A percentile compares a stretch with the other conserved stretches of the same genome.
These are phyloP conservation scores for Aristolochia fimbriata DNA, from an alignment of 164 flowering plant species.

Conservation along the genomic window DNA sequence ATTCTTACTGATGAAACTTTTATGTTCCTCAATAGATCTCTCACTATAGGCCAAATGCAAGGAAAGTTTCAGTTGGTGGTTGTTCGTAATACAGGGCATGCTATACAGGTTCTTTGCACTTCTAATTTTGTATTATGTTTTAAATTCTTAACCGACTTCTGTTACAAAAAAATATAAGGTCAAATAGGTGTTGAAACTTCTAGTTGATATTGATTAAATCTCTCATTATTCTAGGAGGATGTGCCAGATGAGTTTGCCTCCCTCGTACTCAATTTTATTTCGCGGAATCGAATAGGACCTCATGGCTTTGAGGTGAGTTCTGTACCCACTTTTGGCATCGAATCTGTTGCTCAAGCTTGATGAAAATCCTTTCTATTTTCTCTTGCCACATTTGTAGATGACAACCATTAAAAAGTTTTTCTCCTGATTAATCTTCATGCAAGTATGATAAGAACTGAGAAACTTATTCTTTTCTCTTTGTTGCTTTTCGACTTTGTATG, in stretches of 20 bases:
- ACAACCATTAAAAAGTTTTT: too few relatives aligned
- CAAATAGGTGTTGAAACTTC: neutral
- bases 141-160: neutral
- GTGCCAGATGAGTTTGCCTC: slow-evolving; percentile 81
- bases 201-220: neutral
- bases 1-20: neutral
- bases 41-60: slow-evolving; percentile 99
- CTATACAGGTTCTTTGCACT: slow-evolving; percentile 64
- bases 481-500: too few relatives aligned
- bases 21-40: slow-evolving; percentile 37
- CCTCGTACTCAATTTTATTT: slow-evolving; percentile 58
- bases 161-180: neutral
- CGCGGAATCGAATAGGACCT: slow-evolving; percentile 89
- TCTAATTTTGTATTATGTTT: neutral
- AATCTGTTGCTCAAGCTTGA: too few relatives aligned
- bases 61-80: slow-evolving; percentile 97
- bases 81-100: slow-evolving; percentile 89
- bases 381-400: too few relatives aligned
- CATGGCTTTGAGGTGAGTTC: slow-evolving; percentile 74
- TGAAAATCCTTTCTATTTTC: too few relatives aligned
- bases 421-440: too few relatives aligned
- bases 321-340: too few relatives aligned
- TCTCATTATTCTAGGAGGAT: slow-evolving; percentile 56
- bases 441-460: too few relatives aligned
- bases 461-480: too few relatives aligned